phyloP scores from a whole-genome alignment of 257 asterid species.

The Solanum tarijense region DNA sequence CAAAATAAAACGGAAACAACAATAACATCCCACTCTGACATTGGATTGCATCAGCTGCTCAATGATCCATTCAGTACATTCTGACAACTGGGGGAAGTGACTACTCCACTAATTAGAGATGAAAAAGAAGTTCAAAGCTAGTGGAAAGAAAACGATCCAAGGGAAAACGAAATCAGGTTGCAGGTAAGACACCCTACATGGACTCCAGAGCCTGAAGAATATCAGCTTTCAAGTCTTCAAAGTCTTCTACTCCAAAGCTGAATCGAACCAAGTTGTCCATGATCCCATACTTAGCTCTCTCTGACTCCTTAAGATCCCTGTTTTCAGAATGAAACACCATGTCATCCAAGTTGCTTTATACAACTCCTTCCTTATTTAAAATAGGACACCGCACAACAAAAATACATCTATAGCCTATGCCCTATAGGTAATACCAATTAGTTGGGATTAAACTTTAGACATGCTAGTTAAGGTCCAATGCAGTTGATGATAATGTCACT shows the following conservation, averaged over 20 bases:
- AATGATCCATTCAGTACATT: background rate
- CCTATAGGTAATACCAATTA: background rate
- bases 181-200: conserved; percentile 33
- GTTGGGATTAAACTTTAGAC: background rate
- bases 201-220: conserved; percentile 78
- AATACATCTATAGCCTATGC: too few species aligned
- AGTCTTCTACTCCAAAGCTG: conserved; percentile 90
- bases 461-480: background rate
- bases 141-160: background rate
- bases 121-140: background rate
- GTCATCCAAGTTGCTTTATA: background rate
- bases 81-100: background rate
- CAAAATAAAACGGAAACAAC: background rate
- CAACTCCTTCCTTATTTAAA: background rate
- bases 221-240: conserved; percentile 72
- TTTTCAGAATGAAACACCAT: background rate
- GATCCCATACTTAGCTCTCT: conserved; percentile 81
- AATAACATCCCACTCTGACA: background rate
- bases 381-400: background rate
- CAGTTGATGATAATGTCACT: background rate
- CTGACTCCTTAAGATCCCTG: conserved; percentile 85
- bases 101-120: background rate
- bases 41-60: background rate
- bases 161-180: background rate
- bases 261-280: conserved; percentile 88